Conservation (phyloP, 495 filamentous ascomycete genomes). For the Penicillium mononematosum region DNA sequence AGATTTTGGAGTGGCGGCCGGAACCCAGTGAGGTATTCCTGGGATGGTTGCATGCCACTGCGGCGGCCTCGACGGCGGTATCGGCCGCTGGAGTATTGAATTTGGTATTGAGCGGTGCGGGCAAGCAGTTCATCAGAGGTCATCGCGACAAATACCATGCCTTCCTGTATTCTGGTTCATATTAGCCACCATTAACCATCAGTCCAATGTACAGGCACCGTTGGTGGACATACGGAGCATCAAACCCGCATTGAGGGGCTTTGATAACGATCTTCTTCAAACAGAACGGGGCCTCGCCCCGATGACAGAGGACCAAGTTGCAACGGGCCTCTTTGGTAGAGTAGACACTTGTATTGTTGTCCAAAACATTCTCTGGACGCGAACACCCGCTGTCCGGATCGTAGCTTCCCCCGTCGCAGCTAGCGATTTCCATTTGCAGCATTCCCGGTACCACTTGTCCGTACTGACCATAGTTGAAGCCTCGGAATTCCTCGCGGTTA, state of each 20-base stretch:
- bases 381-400: constrained; percentile 56
- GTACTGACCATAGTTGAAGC: constrained; percentile 74
- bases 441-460: constrained; percentile 80
- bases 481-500: constrained; percentile 48
- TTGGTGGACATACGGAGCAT: constrained; percentile 70
- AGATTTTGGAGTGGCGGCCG: constrained; percentile 38
- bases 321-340: constrained; percentile 81
- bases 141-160: constrained; percentile 92
- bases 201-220: constrained; percentile 1
- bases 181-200: constrained; percentile 22
- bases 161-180: constrained; percentile 73
- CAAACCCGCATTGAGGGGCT: constrained; percentile 76
- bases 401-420: constrained; percentile 85
- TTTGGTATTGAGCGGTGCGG: constrained; percentile 73
- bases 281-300: constrained; percentile 72
- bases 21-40: constrained; percentile 41
- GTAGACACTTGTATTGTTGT: constrained; percentile 79
- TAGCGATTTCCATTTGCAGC: constrained; percentile 79
- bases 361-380: constrained; percentile 75
- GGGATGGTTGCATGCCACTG: constrained; percentile 36
- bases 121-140: constrained; percentile 68
- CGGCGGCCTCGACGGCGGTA: constrained; percentile 31
- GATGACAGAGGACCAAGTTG: constrained; percentile 80
- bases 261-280: constrained; percentile 85
- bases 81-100: constrained; percentile 55